These are phyloP conservation scores for Myxozyma neglecta DNA, from an alignment of 805 yeast species.

Conservation along the genomic window DNA sequence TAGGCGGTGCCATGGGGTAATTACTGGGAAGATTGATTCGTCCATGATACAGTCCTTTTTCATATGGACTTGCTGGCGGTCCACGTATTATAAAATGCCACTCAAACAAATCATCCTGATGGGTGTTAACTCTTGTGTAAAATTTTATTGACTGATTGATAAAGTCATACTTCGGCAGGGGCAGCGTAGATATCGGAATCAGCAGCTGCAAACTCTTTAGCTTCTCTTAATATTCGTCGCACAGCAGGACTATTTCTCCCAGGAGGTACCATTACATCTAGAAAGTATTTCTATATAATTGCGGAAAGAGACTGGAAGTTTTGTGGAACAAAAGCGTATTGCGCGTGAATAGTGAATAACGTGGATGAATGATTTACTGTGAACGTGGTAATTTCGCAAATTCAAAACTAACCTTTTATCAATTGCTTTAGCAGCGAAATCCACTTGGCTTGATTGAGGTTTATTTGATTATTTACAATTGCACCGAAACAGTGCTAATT, in stretches of 20 bases:
- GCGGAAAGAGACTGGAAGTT: too few relatives aligned
- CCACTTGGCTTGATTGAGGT: too few relatives aligned
- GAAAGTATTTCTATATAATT: too few relatives aligned
- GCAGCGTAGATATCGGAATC: slow-evolving; percentile 24
- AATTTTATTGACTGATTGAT: not conserved
- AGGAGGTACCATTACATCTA: not conserved
- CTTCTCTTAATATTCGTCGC: slow-evolving; percentile 25
- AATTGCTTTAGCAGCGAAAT: too few relatives aligned
- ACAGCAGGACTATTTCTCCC: slow-evolving; percentile 19
- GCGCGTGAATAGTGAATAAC: too few relatives aligned
- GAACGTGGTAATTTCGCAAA: too few relatives aligned
- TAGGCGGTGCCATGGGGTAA: slow-evolving; percentile 88
- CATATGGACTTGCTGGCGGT: slow-evolving; percentile 86
- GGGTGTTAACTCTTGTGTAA: not conserved
- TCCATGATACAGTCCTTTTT: slow-evolving; percentile 86
- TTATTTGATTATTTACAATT: too few relatives aligned
- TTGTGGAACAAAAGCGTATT: too few relatives aligned
- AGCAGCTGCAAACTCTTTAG: slow-evolving; percentile 22
- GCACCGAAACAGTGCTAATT: too few relatives aligned
- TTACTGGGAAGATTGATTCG: slow-evolving; percentile 78
- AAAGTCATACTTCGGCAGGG: slow-evolving; percentile 20
- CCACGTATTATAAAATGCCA: slow-evolving; percentile 95
- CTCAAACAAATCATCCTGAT: slow-evolving; percentile 29
- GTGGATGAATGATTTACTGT: too few relatives aligned
- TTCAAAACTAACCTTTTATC: too few relatives aligned